Base-by-base conservation (phyloP, 305 asterid genomes). In the Solanum hybrid region DNA sequence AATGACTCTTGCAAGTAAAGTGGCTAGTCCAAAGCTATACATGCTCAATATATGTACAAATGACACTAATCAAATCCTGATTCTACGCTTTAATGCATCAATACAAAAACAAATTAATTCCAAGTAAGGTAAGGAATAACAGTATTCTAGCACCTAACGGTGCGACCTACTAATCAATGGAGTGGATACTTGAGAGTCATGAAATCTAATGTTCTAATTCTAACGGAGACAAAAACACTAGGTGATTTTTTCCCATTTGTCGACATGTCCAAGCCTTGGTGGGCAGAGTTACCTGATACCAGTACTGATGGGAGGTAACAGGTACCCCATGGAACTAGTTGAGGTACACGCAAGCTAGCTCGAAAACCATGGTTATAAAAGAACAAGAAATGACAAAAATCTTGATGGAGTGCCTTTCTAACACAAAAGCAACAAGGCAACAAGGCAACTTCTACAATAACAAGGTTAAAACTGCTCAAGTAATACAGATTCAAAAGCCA, bases 21-120 rank as follows among this genome's bases (percentile, higher is more conserved):
- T 29, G 29, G 20, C 28, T 18, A 11, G 75, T 51, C 31, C 87
- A 51, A 84, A 83, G 39, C 18, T 46, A 76, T 26, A 80, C 42
- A 22, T 42, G 12, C 31, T 78, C 14, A 35, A 24, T 16, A 18
- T 33, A 81, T 35, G 76, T 71, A 31, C 64, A 16, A 28, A 71
- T 9, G 28, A 31, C 34, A 29, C 20, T 81, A 13, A 24, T 31
- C 71, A 39, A 73, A 88, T 33, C 39, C 75, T 76, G 77, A 76
- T 79, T 85, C 39, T 76, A 89, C 86, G 93, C 92, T 95, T 96
- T 33, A 98, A 89, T 36, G 99, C 96, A 90, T 98, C 98, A 94
- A 95, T 96, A 92, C 99, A 96, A 91, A 93, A 95, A 94, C 97
- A 97, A 90, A 93, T 96, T 97, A 93, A 98, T 95, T 71, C 94